These are phyloP conservation scores for Punctularia strigosozonata DNA, from an alignment of 768 basidiomycete genomes.

Conservation along the genomic window DNA sequence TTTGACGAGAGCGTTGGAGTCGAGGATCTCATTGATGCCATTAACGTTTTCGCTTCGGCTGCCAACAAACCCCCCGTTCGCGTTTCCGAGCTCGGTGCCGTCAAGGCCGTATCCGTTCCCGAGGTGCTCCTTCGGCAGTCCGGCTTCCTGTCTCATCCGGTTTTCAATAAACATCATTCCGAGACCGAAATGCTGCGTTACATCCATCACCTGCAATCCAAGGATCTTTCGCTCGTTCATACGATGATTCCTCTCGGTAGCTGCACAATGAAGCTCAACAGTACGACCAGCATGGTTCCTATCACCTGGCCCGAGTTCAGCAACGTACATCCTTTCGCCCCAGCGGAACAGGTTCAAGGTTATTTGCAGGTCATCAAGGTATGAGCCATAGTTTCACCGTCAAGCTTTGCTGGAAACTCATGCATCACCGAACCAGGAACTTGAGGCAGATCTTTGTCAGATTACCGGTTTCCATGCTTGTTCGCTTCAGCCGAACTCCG, in stretches of 20 bases:
- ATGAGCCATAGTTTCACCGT: conserved; percentile 1
- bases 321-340: conserved; percentile 86
- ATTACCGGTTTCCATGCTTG: conserved; percentile 96
- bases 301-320: conserved; percentile 92
- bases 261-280: conserved; percentile 98
- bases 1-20: conserved; percentile 84
- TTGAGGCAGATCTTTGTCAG: conserved; percentile 82
- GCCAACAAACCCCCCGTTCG: conserved; percentile 37
- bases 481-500: conserved; percentile 97
- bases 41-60: conserved; percentile 72
- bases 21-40: conserved; percentile 60
- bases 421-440: conserved; percentile 41
- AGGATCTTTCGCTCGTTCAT: conserved; percentile 91
- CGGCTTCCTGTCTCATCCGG: conserved; percentile 69
- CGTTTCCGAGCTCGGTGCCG: conserved; percentile 34
- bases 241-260: conserved; percentile 94
- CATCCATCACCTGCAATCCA: conserved; percentile 85
- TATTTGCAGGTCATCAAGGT: conserved; percentile 77
- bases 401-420: not conserved
- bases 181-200: conserved; percentile 99
- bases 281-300: conserved; percentile 95
- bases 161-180: conserved; percentile 95
- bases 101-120: conserved; percentile 36
- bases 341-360: conserved; percentile 79
- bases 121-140: conserved; percentile 45